These are phyloP conservation scores for Carex parvula DNA, from an alignment of 176 grass and related monocot genomes.

Conservation along the genomic window DNA sequence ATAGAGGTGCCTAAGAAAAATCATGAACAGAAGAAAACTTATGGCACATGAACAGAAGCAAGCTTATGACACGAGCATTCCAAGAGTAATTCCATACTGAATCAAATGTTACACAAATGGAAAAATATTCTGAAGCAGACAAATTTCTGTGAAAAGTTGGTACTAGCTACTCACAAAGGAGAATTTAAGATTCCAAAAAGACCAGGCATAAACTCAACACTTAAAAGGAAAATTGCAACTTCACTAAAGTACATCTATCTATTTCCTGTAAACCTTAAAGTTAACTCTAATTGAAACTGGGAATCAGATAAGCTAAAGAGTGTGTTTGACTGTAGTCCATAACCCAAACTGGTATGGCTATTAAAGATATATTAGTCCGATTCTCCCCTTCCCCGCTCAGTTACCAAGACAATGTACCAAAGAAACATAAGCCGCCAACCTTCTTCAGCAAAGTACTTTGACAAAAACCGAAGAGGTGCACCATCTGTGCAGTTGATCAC, in stretches of 20 bases:
- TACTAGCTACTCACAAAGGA: background rate
- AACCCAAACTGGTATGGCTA: background rate
- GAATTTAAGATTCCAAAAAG: background rate
- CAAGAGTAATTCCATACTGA: slow-evolving; percentile 1
- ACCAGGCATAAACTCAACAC: background rate
- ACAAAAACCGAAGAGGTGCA: slow-evolving; percentile 72
- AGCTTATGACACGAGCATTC: slow-evolving; percentile 17
- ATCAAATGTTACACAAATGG: background rate
- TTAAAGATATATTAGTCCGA: background rate
- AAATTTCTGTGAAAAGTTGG: background rate
- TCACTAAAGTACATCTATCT: background rate
- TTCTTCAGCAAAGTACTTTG: slow-evolving; percentile 79
- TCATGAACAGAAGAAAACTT: background rate
- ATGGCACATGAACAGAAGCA: slow-evolving; percentile 2
- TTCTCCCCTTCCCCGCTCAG: background rate
- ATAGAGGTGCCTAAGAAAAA: slow-evolving; percentile 43
- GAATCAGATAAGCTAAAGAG: background rate
- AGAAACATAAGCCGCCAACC: slow-evolving; percentile 46
- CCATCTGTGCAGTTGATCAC: slow-evolving; percentile 50
- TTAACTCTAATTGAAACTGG: background rate
- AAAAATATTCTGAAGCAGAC: background rate
- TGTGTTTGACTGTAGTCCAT: background rate
- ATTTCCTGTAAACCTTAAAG: background rate
- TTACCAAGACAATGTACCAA: slow-evolving; percentile 22
- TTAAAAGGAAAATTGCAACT: background rate